Conservation (phyloP, 2,329 filamentous ascomycete species). For the Aureobasidium mangrovei region DNA sequence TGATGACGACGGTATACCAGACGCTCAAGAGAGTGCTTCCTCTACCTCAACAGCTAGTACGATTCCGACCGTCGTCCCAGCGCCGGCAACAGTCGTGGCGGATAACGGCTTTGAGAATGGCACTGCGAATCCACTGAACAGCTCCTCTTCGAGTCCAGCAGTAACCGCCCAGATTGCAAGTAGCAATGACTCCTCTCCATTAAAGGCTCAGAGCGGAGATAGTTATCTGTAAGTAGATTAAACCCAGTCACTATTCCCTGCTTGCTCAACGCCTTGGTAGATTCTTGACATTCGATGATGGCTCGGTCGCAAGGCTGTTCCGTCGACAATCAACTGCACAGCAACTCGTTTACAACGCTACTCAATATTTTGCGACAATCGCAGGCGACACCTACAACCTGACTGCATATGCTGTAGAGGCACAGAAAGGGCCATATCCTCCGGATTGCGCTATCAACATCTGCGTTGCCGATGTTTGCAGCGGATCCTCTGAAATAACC, state of each 20-base stretch:
- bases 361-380: neutral
- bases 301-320: neutral
- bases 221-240: neutral
- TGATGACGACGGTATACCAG: neutral
- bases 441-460: neutral
- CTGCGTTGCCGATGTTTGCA: neutral
- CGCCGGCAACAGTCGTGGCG: neutral
- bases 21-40: neutral
- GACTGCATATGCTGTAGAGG: neutral
- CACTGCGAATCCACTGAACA: neutral
- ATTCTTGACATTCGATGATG: slow-evolving; percentile 1
- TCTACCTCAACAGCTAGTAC: neutral
- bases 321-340: neutral
- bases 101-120: slow-evolving; percentile 7
- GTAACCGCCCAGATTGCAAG: neutral
- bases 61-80: neutral
- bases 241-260: neutral
- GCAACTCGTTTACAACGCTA: slow-evolving; percentile 2
- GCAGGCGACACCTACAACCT: slow-evolving; percentile 1
- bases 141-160: neutral
- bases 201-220: neutral
- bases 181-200: neutral
- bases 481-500: neutral
- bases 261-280: neutral
- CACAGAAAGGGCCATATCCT: neutral